Base-by-base conservation (phyloP, 2,329 filamentous ascomycete genomes). In the Dothideomycetes sp. region DNA sequence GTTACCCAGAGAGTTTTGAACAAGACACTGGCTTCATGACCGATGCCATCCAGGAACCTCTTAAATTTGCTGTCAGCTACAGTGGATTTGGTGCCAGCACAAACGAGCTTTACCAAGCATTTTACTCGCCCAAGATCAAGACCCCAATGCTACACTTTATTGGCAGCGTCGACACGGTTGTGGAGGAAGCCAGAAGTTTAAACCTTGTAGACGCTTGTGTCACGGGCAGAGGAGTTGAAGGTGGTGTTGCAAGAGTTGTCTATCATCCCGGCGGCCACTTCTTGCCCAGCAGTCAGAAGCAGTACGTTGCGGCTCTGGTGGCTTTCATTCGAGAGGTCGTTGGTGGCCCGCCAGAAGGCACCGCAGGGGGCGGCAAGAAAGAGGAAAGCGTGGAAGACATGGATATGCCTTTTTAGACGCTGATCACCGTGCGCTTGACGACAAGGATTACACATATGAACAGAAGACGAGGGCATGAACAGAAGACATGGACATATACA, bases 181-280 rank as follows among this genome's bases (percentile, higher is more conserved):
- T 96, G 1, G 84, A 87, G 22, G 88, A 95, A 66, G 62, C 63
- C 39, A 68, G 84, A 54, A 84, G 77, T 58, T 67, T 74, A 52
- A 73, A 68, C 16, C 62, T 95, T 44, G 70, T 83, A 3, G 78
- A 86, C 17, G 69, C 72, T 33, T 85, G 79, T 58, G 71, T 52
- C n/a, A 46, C 52, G 27, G 55, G 59, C 47, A 69, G 69, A 32
- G 68, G 55, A 41, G 65, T 61, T 30, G 47, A 50, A 13, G 58
- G 56, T 4, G 50, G 51, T 20, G 55, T 55, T 20, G 45, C 47
- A 29, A 71, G 64, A 50, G 69, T 76, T 38, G 68, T 82, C 38
- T 76, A 82, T 52, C 86, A 94, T 61, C 88, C 89, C 1, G 89
- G 89, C 6, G 88, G 88, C 0, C 89, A 96, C 60, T 87, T 94